Percentiles rank a stretch among this genome's conserved stretches.
These are phyloP conservation scores for Heterobasidion irregulare DNA, from an alignment of 1,284 basidiomycete genomes.

Conservation along the genomic window DNA sequence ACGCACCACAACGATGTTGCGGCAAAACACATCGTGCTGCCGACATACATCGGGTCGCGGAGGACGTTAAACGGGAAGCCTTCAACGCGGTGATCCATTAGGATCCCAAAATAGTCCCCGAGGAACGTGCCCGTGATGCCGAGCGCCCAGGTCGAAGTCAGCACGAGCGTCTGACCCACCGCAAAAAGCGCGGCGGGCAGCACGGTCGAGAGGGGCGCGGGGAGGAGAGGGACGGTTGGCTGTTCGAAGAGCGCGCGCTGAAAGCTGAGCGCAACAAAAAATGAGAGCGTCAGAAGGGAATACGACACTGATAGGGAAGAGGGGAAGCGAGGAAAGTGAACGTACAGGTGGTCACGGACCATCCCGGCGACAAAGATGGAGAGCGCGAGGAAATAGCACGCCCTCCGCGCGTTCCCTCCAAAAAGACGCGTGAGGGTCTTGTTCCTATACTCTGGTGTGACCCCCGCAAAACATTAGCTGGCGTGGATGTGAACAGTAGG, in stretches of 20 bases:
- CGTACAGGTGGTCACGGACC: constrained; percentile 80
- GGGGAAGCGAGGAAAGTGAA: constrained; percentile 12
- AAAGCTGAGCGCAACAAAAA: constrained; percentile 34
- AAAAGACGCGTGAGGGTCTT: constrained; percentile 81
- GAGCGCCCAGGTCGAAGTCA: constrained; percentile 86
- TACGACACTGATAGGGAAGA: background rate
- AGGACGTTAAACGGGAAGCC: constrained; percentile 96
- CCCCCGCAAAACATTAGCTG: background rate
- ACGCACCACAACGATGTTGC: constrained; percentile 78
- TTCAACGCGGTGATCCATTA: constrained; percentile 83
- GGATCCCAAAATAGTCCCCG: constrained; percentile 98
- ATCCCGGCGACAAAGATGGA: constrained; percentile 85
- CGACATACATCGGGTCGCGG: constrained; percentile 93
- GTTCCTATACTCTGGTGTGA: constrained; percentile 69
- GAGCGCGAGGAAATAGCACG: constrained; percentile 89
- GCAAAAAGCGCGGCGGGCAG: constrained; percentile 63
- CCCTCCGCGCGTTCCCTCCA: constrained; percentile 64
- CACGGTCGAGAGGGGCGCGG: constrained; percentile 49
- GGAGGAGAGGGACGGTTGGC: constrained; percentile 49
- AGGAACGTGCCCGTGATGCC: constrained; percentile 94
- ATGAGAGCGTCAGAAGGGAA: background rate
- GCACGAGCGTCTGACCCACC: constrained; percentile 73
- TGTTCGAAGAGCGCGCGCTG: constrained; percentile 67
- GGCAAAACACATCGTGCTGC: constrained; percentile 81
- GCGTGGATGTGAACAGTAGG: background rate